Evolutionary conservation across 208 protist species (phyloP), one percentile per base, ranked within the genome.

Genomic region (Strigomonas oncopelti): DNA sequence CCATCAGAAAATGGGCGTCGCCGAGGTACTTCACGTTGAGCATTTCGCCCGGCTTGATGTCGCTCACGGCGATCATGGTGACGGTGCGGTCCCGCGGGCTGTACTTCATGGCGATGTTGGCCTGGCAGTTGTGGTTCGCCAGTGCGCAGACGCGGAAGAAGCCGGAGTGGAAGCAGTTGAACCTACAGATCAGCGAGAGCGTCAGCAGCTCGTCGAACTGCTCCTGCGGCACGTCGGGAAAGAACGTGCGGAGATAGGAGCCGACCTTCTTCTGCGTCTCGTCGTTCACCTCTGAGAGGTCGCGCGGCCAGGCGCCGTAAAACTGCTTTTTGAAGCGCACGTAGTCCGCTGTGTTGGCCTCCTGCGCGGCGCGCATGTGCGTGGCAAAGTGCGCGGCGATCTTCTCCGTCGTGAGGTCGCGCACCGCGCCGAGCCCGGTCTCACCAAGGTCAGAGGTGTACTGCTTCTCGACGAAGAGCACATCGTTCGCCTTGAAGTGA

Each of bases 21-120:
- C 77, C 89, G 32, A 95, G 72, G 66, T 95, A 95, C 75, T 95
- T 95, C 18, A 95, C 89, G 74, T 91, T 92, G 59, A 95, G 72
- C 45, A 89, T 72, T 54, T 92, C 86, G 0, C 89, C 89, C 1
- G 86, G 72, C 53, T 73, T 55, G 32, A 95, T 88, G 25, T 58
- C 57, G 45, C 80, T 79, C 8, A 95, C 89, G 1, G 80, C 74
- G 55, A 91, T 81, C 77, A 95, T 88, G 29, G 80, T 91, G 42
- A 92, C 85, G 1, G 83, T 85, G n/a, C 84, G 61, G 14, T 82
- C 72, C 8, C 55, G 59, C 16, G 60, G 65, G 69, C 72, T 84
- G 63, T 86, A 91, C 77, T 95, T 95, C 86, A 95, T 95, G 28
- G 89, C 89, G n/a, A 89, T 85, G 77, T 95, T 95, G 31, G 89